These are phyloP conservation scores for Dioscorea cayenensis DNA, from an alignment of 116 monocot species.

Conservation along the genomic window DNA sequence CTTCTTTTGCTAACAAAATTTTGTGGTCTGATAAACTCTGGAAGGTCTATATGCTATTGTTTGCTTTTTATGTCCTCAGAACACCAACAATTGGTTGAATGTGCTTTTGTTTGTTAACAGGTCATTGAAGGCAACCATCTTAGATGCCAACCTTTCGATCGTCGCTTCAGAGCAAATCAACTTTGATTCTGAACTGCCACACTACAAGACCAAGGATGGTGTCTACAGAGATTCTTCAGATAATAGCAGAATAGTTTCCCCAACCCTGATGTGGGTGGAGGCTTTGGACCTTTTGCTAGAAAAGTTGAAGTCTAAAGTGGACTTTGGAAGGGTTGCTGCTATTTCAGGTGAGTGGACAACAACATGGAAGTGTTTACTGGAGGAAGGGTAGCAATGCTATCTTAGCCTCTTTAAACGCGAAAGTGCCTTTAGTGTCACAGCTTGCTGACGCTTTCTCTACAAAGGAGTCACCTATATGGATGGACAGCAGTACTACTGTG, in stretches of 20 bases:
- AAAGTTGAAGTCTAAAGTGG: constrained; percentile 52
- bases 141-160: constrained; percentile 59
- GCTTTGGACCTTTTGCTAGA: constrained; percentile 68
- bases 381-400: constrained; percentile 49
- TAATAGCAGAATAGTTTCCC: constrained; percentile 79
- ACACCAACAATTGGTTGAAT: not conserved
- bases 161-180: constrained; percentile 62
- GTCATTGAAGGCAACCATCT: constrained; percentile 83
- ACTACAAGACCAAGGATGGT: constrained; percentile 89
- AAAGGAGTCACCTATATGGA: constrained; percentile 86
- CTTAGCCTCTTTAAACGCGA: constrained; percentile 60
- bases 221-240: constrained; percentile 65
- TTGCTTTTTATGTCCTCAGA: too few relatives aligned
- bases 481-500: constrained; percentile 81
- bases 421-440: constrained; percentile 43
- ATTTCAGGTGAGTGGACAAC: constrained; percentile 98
- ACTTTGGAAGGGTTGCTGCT: constrained; percentile 54
- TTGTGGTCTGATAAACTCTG: too few relatives aligned
- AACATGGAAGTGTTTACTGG: constrained; percentile 99
- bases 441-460: constrained; percentile 68
- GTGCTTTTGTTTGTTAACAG: constrained; percentile 24
- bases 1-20: too few relatives aligned
- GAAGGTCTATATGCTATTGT: too few relatives aligned
- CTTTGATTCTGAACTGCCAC: constrained; percentile 83
- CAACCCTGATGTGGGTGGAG: constrained; percentile 21